These are phyloP conservation scores for Coccomyxa subellipsoidea DNA, from an alignment of 163 green algal genomes.

Conservation along the genomic window DNA sequence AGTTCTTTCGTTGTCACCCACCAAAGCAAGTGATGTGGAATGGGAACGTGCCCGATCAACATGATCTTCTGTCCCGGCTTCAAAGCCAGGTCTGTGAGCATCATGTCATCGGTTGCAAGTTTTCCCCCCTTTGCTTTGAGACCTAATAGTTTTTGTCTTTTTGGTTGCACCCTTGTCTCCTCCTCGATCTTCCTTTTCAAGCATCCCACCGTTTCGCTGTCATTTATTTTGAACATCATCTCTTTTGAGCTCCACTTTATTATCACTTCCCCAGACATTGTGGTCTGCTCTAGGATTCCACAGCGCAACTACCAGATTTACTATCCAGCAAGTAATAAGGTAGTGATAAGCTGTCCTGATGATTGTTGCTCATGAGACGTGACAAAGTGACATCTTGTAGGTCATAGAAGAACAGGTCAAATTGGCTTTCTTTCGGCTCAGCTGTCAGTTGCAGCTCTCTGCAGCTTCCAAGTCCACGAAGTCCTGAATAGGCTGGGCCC, in stretches of 20 bases:
- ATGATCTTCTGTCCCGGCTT: conserved; percentile 80
- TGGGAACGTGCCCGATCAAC: conserved; percentile 93
- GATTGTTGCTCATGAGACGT: too few relatives aligned
- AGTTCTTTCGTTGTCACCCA: too few relatives aligned
- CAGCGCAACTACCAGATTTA: too few relatives aligned
- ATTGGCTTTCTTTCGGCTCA: neutral
- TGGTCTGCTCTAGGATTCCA: neutral
- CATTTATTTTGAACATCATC: too few relatives aligned
- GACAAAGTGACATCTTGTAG: too few relatives aligned
- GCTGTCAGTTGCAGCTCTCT: too few relatives aligned
- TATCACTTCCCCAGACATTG: neutral
- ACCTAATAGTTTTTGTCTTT: conserved; percentile 83
- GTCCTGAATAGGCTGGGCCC: neutral
- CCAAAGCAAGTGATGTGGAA: too few relatives aligned
- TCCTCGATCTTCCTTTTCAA: conserved; percentile 69
- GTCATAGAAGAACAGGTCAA: too few relatives aligned
- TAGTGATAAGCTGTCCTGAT: too few relatives aligned
- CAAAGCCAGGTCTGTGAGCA: conserved; percentile 62
- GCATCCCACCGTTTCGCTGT: conserved; percentile 42
- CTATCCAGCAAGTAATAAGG: too few relatives aligned
- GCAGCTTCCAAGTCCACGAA: neutral
- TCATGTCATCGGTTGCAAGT: conserved; percentile 47
- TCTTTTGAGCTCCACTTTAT: conserved; percentile 1
- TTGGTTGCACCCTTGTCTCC: conserved; percentile 61
- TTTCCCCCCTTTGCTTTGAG: conserved; percentile 74